Base-by-base conservation (phyloP, 2,329 filamentous ascomycete species). In the Nemania diffusa region DNA sequence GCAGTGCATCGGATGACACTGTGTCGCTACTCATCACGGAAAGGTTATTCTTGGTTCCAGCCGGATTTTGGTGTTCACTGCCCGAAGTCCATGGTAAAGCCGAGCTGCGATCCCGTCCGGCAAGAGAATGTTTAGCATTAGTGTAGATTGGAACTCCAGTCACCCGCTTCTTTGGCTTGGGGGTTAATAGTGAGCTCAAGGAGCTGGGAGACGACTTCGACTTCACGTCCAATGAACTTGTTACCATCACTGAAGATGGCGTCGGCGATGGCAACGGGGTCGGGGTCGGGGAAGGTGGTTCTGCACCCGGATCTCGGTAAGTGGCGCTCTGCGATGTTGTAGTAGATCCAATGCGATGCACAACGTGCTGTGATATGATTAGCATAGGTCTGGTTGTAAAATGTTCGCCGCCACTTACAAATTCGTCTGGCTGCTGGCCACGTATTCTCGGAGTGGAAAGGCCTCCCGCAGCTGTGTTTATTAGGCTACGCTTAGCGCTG, bases 351-450 rank as follows among this genome's bases (percentile, higher is more conserved):
- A 34, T 4, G 22, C 17, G 42, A 26, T 20, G 50, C n/a, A 46
- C 8, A 44, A 44, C 2, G 11, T 61, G 5, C 64, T 69, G 44
- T 29, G 27, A 44, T 13, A 40, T 34, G 9, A 26, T 67, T 62
- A 69, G 67, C 26, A 8, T 13, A 26, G 42, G 20, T 13, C 17
- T 15, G 5, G 13, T 8, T 24, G 8, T 40, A 48, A 29, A 37
- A 11, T 24, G 11, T 32, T 4, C 37, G n/a, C 26, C 26, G 29
- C 22, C 40, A 44, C 67, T 67, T 67, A 69, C 64, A 13, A 15
- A 22, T 65, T 34, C 20, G 34, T 20, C 56, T 40, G 22, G 55
- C 20, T 9, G 29, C 29, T 46, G 22, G 22, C 24, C 40, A 7
- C 6, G 5, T 20, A 26, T 8, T 29, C 11, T 42, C 13, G 13